Evolutionary conservation across 139 green algal genomes (phyloP).

Genomic region (Limnomonas spitsbergensis): DNA sequence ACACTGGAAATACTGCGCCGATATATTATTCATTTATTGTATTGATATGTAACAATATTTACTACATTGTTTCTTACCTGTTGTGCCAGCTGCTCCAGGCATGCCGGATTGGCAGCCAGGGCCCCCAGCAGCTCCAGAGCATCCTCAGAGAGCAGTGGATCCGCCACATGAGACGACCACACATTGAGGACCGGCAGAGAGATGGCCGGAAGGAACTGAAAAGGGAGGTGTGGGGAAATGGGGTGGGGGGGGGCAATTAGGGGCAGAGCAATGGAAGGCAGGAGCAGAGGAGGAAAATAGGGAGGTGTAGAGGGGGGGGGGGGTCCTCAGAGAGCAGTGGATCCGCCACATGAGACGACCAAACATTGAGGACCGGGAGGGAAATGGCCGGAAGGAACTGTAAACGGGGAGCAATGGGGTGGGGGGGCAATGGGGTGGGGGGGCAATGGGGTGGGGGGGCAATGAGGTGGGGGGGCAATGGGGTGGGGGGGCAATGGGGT

Average conservation of each 20-base stretch:
- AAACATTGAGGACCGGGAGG: conserved; percentile 31
- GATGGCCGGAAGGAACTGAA: not conserved
- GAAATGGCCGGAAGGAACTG: not conserved
- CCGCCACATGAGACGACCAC: conserved; percentile 28
- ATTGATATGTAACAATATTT: too few species aligned
- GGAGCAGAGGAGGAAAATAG: too few species aligned
- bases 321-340: conserved; percentile 22
- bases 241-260: not conserved
- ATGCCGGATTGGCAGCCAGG: conserved; percentile 17
- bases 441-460: too few species aligned
- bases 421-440: too few species aligned
- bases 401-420: too few species aligned
- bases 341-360: conserved; percentile 28
- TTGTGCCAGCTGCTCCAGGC: conserved; percentile 23
- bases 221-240: not conserved
- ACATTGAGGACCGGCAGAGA: conserved; percentile 27
- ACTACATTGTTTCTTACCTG: too few species aligned
- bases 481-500: too few species aligned
- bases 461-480: too few species aligned
- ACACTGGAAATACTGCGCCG: conserved; percentile 10
- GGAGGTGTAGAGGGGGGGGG: too few species aligned
- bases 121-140: conserved; percentile 26
- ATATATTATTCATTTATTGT: too few species aligned
- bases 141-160: conserved; percentile 24
- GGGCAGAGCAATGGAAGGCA: too few species aligned